Base-by-base conservation (phyloP, 768 basidiomycete species). In the Auriculariales sp. region DNA sequence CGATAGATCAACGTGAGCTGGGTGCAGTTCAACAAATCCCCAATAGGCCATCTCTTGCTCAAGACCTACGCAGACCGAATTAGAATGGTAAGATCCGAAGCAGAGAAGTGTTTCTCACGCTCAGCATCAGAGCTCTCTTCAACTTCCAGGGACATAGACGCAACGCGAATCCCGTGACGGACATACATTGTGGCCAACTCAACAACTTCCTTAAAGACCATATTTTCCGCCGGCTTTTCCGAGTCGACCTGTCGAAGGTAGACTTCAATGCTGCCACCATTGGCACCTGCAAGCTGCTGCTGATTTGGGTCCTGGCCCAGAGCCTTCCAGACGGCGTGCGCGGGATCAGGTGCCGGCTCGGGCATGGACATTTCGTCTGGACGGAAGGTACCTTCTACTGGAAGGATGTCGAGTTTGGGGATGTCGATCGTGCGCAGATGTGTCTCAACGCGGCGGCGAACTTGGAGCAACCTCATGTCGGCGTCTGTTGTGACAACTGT, bases 21-120 rank as follows among this genome's bases (percentile, higher is more conserved):
- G 87, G 56, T 89, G 85, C 29, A 73, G 65, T 61, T 87, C 82
- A 64, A 90, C 72, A 58, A 80, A 90, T 4, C 76, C 67, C 88
- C 88, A 90, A 58, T 87, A 90, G 49, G 81, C 70, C 56, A 82
- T 85, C 58, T 86, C 83, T 57, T 78, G 71, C 49, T 88, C 83
- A 19, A 85, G 66, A 42, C 75, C 87, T 88, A 53, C 14, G 9
- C 46, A 55, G 17, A 45, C 25, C 12, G 39, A 46, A 0, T 50
- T 5, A 44, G 44, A 15, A 33, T 27, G 11, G 12, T 22, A 28
- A 4, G 14, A 44, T 4, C 28, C 25, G 34, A 10, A 28, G 25
- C n/a, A 35, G 17, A 35, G 11, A 53, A n/a, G n/a, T n/a, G n/a
- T n/a, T n/a, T n/a, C 72, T 62, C 36, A 75, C 73, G 61, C 30